Percentiles rank a stretch among this genome's conserved stretches.
Evolutionary conservation across 441 rosid species (phyloP).

Genomic region (Eugenia klotzschiana): DNA sequence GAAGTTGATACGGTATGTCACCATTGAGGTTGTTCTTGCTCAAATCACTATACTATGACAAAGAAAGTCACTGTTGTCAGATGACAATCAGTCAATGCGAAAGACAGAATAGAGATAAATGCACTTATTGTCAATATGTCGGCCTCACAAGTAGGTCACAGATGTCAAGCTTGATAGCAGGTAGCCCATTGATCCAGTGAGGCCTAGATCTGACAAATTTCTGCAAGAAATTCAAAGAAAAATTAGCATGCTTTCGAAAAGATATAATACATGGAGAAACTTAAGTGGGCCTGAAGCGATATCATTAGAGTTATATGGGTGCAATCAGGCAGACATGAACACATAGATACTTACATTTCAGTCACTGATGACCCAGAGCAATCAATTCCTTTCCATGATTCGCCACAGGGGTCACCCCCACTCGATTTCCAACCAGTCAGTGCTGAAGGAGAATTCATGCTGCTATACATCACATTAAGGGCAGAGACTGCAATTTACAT

Average conservation of each 20-base stretch:
- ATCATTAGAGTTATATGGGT: neutral
- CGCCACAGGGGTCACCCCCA: constrained; percentile 89
- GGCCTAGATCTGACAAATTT: constrained; percentile 51
- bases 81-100: neutral
- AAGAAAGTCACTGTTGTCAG: constrained; percentile 13
- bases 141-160: constrained; percentile 62
- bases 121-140: neutral
- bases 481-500: constrained; percentile 45
- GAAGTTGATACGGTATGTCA: constrained; percentile 83
- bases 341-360: constrained; percentile 32
- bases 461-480: constrained; percentile 69
- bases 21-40: constrained; percentile 77
- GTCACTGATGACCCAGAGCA: constrained; percentile 76
- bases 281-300: neutral
- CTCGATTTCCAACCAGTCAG: constrained; percentile 54
- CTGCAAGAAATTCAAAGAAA: constrained; percentile 20
- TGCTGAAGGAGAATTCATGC: constrained; percentile 68
- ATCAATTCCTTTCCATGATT: constrained; percentile 72
- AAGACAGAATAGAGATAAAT: neutral
- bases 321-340: neutral
- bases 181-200: constrained; percentile 74
- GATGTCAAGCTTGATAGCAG: constrained; percentile 68
- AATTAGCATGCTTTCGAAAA: neutral
- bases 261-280: neutral
- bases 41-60: constrained; percentile 61